phyloP scores from a whole-genome alignment of 2,329 filamentous ascomycete genomes.

The Ustilaginoidea virens region DNA sequence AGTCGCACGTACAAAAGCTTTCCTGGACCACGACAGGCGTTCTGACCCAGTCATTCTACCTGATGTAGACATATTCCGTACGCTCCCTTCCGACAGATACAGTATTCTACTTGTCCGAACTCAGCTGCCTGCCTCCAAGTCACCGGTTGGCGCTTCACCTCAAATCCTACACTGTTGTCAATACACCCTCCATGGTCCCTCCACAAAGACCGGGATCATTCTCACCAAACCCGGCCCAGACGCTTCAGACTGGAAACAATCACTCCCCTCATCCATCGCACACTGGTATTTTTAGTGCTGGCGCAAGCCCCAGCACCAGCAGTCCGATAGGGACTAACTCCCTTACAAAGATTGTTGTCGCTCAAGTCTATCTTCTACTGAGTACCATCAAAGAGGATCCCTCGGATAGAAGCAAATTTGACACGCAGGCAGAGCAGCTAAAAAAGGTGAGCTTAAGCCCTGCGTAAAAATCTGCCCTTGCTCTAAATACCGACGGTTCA shows the following conservation, averaged over 20 bases:
- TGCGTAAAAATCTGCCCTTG: not conserved
- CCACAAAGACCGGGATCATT: conserved; percentile 48
- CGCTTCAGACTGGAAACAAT: conserved; percentile 38
- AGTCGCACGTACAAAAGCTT: not conserved
- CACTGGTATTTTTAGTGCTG: conserved; percentile 40
- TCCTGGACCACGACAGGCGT: too few species aligned
- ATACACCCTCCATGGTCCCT: conserved; percentile 40
- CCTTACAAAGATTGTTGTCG: conserved; percentile 84
- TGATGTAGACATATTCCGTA: too few species aligned
- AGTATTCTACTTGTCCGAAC: conserved; percentile 14
- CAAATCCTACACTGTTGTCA: conserved; percentile 15
- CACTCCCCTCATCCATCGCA: conserved; percentile 43
- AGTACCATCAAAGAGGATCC: conserved; percentile 89
- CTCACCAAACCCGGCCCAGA: conserved; percentile 44
- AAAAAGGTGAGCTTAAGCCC: conserved; percentile 51
- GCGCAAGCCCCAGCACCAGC: conserved; percentile 44
- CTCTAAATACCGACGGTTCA: too few species aligned
- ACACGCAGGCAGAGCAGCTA: conserved; percentile 79
- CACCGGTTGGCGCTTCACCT: conserved; percentile 21
- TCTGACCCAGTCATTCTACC: too few species aligned
- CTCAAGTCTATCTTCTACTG: conserved; percentile 86
- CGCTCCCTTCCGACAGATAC: conserved; percentile 13
- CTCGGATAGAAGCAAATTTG: conserved; percentile 75
- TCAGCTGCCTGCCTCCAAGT: conserved; percentile 17
- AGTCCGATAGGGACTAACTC: conserved; percentile 48